Conservation (phyloP, 2,329 filamentous ascomycete species). For the Atkinsonella hypoxylon region DNA sequence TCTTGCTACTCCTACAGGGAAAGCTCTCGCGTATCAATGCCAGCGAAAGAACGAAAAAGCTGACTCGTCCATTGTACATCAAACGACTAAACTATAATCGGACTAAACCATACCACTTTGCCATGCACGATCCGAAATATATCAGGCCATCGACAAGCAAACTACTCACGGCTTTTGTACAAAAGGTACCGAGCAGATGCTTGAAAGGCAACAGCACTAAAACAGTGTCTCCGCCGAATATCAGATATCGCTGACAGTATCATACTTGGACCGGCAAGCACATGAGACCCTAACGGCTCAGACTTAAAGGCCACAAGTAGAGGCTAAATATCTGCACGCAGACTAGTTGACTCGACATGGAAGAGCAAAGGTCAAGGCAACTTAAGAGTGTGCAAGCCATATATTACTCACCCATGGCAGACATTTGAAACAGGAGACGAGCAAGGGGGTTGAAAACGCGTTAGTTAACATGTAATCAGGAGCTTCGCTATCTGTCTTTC, state of each 20-base stretch:
- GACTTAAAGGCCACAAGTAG: conserved; percentile 26
- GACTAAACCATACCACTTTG: background rate
- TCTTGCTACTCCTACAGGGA: no score
- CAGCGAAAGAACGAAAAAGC: no score
- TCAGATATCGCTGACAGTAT: conserved; percentile 18
- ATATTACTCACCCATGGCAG: background rate
- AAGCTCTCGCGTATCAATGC: no score
- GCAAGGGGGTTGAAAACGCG: background rate
- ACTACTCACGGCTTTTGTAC: conserved; percentile 18
- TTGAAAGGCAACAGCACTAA: conserved; percentile 17
- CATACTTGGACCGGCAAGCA: conserved; percentile 16
- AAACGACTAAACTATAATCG: no score
- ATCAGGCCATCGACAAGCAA: conserved; percentile 16
- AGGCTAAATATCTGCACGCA: conserved; percentile 73
- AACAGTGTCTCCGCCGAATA: conserved; percentile 15
- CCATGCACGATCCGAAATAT: conserved; percentile 11
- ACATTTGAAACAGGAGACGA: conserved; percentile 1
- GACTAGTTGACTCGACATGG: conserved; percentile 93
- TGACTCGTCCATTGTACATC: no score
- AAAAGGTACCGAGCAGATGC: conserved; percentile 24
- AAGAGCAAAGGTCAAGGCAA: conserved; percentile 64
- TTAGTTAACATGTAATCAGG: background rate
- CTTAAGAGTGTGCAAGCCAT: conserved; percentile 80
- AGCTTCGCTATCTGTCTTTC: conserved; percentile 1
- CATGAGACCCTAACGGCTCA: conserved; percentile 39